These are phyloP conservation scores for Cyclotella baltica DNA, from an alignment of 108 stramenopile genomes.

Conservation along the genomic window DNA sequence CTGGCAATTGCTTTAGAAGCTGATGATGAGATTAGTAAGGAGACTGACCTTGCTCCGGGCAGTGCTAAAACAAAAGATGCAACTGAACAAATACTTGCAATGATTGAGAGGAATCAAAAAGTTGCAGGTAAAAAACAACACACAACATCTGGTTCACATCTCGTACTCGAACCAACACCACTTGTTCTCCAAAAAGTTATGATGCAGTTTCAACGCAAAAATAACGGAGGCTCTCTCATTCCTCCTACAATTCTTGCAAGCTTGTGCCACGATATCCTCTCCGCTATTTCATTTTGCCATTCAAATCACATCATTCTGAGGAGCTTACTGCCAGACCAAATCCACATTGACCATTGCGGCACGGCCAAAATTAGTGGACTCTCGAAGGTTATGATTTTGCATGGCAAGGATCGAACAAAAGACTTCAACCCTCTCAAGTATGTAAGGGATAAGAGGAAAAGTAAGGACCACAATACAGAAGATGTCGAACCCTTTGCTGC, in stretches of 20 bases:
- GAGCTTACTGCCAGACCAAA: slow-evolving; percentile 74
- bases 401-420: slow-evolving; percentile 54
- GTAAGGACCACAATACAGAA: slow-evolving; percentile 60
- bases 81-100: slow-evolving; percentile 77
- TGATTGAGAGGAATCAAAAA: slow-evolving; percentile 75
- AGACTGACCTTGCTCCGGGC: slow-evolving; percentile 21
- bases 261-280: slow-evolving; percentile 84
- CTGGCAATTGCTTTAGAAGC: slow-evolving; percentile 76
- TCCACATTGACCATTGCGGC: slow-evolving; percentile 82
- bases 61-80: slow-evolving; percentile 41
- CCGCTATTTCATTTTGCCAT: slow-evolving; percentile 84
- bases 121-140: slow-evolving; percentile 63
- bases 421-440: slow-evolving; percentile 56
- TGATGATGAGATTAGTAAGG: slow-evolving; percentile 33
- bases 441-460: slow-evolving; percentile 50
- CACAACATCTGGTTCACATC: slow-evolving; percentile 65
- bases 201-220: slow-evolving; percentile 54
- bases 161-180: slow-evolving; percentile 83
- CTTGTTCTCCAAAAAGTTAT: slow-evolving; percentile 78
- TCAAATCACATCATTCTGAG: slow-evolving; percentile 80
- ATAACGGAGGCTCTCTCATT: slow-evolving; percentile 36
- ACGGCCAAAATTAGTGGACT: slow-evolving; percentile 76
- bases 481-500: slow-evolving; percentile 75
- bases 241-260: slow-evolving; percentile 69
- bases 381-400: slow-evolving; percentile 72